Conservation (phyloP, 108 stramenopile species). For the Discostella stelligeroides region DNA sequence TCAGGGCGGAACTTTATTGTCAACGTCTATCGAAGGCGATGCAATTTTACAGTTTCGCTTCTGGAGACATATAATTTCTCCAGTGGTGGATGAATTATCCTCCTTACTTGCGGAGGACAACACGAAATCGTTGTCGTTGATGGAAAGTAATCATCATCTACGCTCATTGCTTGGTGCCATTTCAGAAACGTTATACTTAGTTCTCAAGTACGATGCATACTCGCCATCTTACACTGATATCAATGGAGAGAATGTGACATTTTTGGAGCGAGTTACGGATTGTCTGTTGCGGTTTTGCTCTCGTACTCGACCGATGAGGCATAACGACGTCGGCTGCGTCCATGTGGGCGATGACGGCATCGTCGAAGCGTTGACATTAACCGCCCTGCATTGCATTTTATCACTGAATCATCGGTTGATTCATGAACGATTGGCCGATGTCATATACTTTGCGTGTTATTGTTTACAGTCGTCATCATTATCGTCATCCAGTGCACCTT, state of each 20-base stretch:
- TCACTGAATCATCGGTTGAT: slow-evolving; percentile 57
- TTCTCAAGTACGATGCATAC: slow-evolving; percentile 70
- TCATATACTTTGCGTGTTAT: slow-evolving; percentile 30
- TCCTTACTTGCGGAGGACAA: not conserved
- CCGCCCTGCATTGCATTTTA: slow-evolving; percentile 30
- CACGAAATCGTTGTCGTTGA: not conserved
- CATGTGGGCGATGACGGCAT: too few relatives aligned
- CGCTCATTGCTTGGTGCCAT: slow-evolving; percentile 29
- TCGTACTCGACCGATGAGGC: not conserved
- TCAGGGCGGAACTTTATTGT: not conserved
- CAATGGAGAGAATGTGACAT: slow-evolving; percentile 45
- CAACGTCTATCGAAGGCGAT: slow-evolving; percentile 18
- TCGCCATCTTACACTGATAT: slow-evolving; percentile 65
- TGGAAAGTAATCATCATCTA: not conserved
- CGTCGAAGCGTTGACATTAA: not conserved
- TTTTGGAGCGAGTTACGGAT: slow-evolving; percentile 48
- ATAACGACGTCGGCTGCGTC: too few relatives aligned
- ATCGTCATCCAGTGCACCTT: not conserved
- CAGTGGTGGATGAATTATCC: slow-evolving; percentile 14
- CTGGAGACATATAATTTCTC: slow-evolving; percentile 26
- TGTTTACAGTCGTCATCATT: slow-evolving; percentile 6
- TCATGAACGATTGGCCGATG: slow-evolving; percentile 38
- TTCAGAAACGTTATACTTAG: slow-evolving; percentile 34
- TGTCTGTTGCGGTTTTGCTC: slow-evolving; percentile 11
- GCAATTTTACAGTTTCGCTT: slow-evolving; percentile 44